Evolutionary conservation across 148 eudicot species (phyloP).

Genomic region (Nepenthes gracilis): DNA sequence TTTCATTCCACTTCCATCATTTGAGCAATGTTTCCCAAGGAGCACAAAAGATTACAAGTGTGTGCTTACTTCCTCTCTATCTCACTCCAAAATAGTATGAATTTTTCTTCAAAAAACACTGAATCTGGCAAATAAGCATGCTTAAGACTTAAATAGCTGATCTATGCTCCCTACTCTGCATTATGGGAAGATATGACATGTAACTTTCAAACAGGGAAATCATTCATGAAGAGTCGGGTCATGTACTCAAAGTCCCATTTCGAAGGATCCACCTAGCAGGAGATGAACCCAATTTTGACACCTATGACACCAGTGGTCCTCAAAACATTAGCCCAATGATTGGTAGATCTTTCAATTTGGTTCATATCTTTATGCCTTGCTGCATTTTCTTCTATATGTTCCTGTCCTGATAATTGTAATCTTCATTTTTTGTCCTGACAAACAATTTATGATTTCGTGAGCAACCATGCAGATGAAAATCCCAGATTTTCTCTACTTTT

Average conservation of each 20-base stretch:
- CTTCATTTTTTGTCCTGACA: no score
- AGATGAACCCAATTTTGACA: slow-evolving; percentile 86
- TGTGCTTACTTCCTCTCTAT: neutral
- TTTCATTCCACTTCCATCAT: slow-evolving; percentile 91
- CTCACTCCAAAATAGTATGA: neutral
- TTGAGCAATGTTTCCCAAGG: slow-evolving; percentile 84
- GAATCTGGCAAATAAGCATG: no score
- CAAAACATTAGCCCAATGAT: slow-evolving; percentile 64
- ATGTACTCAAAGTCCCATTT: slow-evolving; percentile 84
- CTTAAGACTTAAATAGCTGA: neutral
- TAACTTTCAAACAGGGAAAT: slow-evolving; percentile 43
- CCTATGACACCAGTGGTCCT: slow-evolving; percentile 96
- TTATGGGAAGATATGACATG: neutral
- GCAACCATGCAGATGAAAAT: no score
- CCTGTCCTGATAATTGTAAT: neutral
- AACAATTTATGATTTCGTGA: no score
- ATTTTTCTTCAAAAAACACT: neutral
- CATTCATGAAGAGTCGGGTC: slow-evolving; percentile 68
- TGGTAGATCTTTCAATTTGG: slow-evolving; percentile 30
- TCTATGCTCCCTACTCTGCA: neutral
- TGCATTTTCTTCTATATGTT: neutral
- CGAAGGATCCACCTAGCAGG: slow-evolving; percentile 85
- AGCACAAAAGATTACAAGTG: slow-evolving; percentile 89
- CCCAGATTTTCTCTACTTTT: no score
- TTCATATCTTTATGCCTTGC: neutral